Base-by-base conservation (phyloP, 225 moss, liverwort and hornwort genomes). In the Climacium dendroides region DNA sequence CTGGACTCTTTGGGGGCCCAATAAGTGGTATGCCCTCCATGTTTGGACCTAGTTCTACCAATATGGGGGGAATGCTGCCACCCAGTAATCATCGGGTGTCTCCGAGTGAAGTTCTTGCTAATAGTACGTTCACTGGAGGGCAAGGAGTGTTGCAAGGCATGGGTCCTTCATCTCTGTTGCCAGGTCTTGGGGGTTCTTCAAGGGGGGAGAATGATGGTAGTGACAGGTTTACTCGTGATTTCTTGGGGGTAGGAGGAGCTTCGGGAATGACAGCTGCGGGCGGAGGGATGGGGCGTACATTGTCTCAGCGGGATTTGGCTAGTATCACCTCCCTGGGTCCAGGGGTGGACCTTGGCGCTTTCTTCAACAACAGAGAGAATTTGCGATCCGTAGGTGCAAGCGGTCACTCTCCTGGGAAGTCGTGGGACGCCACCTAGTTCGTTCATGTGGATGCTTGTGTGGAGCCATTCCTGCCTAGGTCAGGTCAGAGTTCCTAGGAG, bases 201-300 rank as follows among this genome's bases (percentile, higher is more conserved):
- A 93, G 96, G 78, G 88, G 94, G 75, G 98, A 98, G 89, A 94
- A 94, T 74, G 98, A 98, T 93, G 96, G 96, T 85, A 93, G 96
- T 91, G 96, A 96, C 93, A 95, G 94, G 90, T 95, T 96, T 87
- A 98, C 98, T 86, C 95, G 95, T 89, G 98, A 98, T 90, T 98
- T 98, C 92, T 92, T 98, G 92, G 98, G 98, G 80, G 98, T 98
- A 88, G 96, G 96, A 93, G 94, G 96, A 76, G 95, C 95, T 58
- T 91, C 92, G 79, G 92, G 91, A 35, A 94, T 94, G 92, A 90
- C 94, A 74, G 89, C 87, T 74, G 94, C 96, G 57, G 93, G 94
- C 34, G 96, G 93, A 87, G 95, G 96, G 70, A 94, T 96, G 89
- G 96, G 96, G 71, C 95, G 96, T 83, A 91, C 96, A 47, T 88